phyloP scores from a whole-genome alignment of 2,329 filamentous ascomycete genomes.

The Coleophoma crateriformis region DNA sequence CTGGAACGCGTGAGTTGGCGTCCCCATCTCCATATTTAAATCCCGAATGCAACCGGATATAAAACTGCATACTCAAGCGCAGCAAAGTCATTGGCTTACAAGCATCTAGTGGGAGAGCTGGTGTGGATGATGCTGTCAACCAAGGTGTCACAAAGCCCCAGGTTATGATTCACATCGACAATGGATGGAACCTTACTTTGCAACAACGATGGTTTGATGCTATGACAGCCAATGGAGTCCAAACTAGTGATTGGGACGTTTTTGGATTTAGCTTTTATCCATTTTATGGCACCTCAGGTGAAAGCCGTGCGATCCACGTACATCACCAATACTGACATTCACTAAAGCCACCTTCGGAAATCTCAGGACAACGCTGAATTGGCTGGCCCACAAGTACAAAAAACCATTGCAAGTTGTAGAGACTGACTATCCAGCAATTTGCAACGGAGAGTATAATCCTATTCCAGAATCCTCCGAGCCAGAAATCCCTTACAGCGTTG shows the following conservation, averaged over 20 bases:
- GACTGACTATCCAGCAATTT: conserved; percentile 64
- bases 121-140: conserved; percentile 57
- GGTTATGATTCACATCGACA: conserved; percentile 70
- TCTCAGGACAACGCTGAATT: conserved; percentile 47
- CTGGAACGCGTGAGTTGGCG: conserved; percentile 41
- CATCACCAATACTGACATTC: not conserved
- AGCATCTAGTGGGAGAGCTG: conserved; percentile 40
- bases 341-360: conserved; percentile 47
- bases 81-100: not conserved
- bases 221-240: conserved; percentile 46
- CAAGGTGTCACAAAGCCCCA: conserved; percentile 42
- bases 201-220: conserved; percentile 60
- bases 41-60: too few species aligned
- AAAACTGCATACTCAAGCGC: too few species aligned
- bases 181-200: conserved; percentile 63
- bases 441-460: conserved; percentile 44
- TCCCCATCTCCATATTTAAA: not conserved
- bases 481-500: conserved; percentile 54
- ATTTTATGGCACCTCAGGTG: conserved; percentile 50
- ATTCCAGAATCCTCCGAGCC: conserved; percentile 26
- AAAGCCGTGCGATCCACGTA: not conserved
- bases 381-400: conserved; percentile 53
- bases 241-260: conserved; percentile 57
- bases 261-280: conserved; percentile 71
- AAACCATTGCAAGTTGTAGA: conserved; percentile 66